Evolutionary conservation across 2,329 filamentous ascomycete genomes (phyloP).

Genomic region (Aureobasidium lini): DNA sequence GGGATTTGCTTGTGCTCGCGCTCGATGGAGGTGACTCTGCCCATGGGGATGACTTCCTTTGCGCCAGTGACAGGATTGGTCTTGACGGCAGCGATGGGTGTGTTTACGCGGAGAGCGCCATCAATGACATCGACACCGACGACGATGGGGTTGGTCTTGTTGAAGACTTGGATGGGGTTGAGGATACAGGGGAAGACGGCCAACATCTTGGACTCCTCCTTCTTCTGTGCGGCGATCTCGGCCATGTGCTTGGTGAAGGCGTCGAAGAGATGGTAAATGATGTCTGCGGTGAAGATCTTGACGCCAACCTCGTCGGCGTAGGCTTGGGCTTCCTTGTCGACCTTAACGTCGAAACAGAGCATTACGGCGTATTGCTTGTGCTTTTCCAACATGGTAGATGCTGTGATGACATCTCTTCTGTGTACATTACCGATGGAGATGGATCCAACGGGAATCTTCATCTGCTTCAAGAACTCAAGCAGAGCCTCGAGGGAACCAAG

Average conservation of each 20-base stretch:
- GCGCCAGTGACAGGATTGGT: slow-evolving; percentile 67
- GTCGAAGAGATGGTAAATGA: slow-evolving; percentile 98
- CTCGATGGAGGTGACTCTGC: slow-evolving; percentile 95
- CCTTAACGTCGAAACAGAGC: slow-evolving; percentile 99
- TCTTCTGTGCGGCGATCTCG: slow-evolving; percentile 77
- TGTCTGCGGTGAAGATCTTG: slow-evolving; percentile 97
- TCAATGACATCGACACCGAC: slow-evolving; percentile 94
- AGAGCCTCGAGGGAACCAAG: slow-evolving; percentile 93
- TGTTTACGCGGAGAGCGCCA: slow-evolving; percentile 76
- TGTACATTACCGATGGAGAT: slow-evolving; percentile 96
- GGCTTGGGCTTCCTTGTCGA: slow-evolving; percentile 87
- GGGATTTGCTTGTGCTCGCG: slow-evolving; percentile 93
- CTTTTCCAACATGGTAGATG: slow-evolving; percentile 92
- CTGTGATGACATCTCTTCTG: slow-evolving; percentile 95
- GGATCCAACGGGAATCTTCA: slow-evolving; percentile 95
- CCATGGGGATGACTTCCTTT: slow-evolving; percentile 78
- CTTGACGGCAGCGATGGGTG: slow-evolving; percentile 82
- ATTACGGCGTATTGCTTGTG: slow-evolving; percentile 93
- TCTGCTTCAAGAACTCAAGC: slow-evolving; percentile 89
- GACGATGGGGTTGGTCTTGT: slow-evolving; percentile 94
- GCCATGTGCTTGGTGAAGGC: slow-evolving; percentile 94
- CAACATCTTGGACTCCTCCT: slow-evolving; percentile 90
- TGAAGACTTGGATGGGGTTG: slow-evolving; percentile 86
- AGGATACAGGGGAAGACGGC: slow-evolving; percentile 97
- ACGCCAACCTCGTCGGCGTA: slow-evolving; percentile 92